Evolutionary conservation across 2,329 filamentous ascomycete species (phyloP).

Genomic region (Botrytis medusae): DNA sequence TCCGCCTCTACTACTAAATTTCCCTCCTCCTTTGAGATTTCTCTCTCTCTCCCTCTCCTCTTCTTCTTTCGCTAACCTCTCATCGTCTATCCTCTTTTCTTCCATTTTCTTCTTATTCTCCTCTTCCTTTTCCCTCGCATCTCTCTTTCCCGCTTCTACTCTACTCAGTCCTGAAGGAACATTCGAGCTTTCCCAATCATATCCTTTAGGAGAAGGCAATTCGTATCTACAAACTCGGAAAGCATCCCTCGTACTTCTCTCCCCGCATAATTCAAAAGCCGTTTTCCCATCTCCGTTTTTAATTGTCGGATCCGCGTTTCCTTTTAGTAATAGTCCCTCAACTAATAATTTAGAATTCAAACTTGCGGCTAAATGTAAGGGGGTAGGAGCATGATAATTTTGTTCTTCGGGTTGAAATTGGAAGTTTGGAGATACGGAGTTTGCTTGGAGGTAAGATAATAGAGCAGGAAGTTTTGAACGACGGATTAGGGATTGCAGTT

Average conservation of each 20-base stretch:
- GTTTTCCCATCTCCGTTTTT: slow-evolving; percentile 76
- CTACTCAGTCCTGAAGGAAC: slow-evolving; percentile 72
- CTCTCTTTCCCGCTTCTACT: slow-evolving; percentile 67
- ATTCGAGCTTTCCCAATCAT: slow-evolving; percentile 68
- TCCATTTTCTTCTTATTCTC: slow-evolving; percentile 67
- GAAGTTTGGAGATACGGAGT: slow-evolving; percentile 70
- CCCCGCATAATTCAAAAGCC: slow-evolving; percentile 82
- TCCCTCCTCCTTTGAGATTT: slow-evolving; percentile 40
- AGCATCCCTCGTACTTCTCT: slow-evolving; percentile 81
- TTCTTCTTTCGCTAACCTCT: slow-evolving; percentile 57
- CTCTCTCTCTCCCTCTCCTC: slow-evolving; percentile 47
- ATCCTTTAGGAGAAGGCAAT: slow-evolving; percentile 43
- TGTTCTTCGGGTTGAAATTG: slow-evolving; percentile 68
- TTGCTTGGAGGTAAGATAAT: slow-evolving; percentile 78
- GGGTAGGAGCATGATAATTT: slow-evolving; percentile 75
- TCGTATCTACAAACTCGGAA: slow-evolving; percentile 86
- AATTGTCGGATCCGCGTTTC: slow-evolving; percentile 69
- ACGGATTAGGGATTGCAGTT: slow-evolving; percentile 83
- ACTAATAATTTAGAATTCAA: slow-evolving; percentile 79
- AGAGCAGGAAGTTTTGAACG: slow-evolving; percentile 87
- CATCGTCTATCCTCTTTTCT: slow-evolving; percentile 69
- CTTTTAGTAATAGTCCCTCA: slow-evolving; percentile 71
- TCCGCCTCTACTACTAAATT: slow-evolving; percentile 37
- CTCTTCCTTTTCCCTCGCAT: slow-evolving; percentile 68
- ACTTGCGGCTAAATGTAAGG: slow-evolving; percentile 81